These are phyloP conservation scores for Canavalia ensiformis DNA, from an alignment of 306 rosid species.

Conservation along the genomic window DNA sequence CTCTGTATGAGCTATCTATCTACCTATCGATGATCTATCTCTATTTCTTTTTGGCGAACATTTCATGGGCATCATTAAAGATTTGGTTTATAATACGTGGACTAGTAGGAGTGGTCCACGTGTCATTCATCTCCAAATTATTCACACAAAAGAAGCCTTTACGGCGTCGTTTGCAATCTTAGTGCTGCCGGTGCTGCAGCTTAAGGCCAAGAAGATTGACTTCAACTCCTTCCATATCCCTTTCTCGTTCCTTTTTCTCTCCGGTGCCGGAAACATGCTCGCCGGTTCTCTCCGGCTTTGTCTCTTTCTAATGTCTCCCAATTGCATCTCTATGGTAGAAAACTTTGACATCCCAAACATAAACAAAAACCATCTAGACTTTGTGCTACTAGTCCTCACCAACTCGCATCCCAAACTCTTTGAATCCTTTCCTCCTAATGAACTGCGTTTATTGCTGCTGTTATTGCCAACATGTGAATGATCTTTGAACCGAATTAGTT, in stretches of 20 bases:
- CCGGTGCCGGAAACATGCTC: constrained; percentile 50
- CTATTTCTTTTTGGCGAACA: no score
- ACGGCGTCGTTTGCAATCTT: constrained; percentile 53
- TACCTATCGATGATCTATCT: no score
- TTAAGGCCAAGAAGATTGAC: constrained; percentile 52
- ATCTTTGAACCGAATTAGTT: constrained; percentile 69
- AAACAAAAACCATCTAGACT: constrained; percentile 71
- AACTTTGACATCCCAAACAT: constrained; percentile 67
- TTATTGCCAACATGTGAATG: not conserved
- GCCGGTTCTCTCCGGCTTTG: constrained; percentile 57
- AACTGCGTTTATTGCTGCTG: not conserved
- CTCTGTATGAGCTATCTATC: no score
- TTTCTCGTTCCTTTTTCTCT: constrained; percentile 23
- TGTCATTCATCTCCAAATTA: not conserved
- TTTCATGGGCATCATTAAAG: no score
- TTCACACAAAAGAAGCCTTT: constrained; percentile 49
- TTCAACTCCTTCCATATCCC: constrained; percentile 60
- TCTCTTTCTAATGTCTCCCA: constrained; percentile 67
- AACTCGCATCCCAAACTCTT: constrained; percentile 40
- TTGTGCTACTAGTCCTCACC: constrained; percentile 50
- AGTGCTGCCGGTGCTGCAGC: constrained; percentile 49
- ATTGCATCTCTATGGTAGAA: constrained; percentile 67
- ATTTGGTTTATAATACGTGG: no score
- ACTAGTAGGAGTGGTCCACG: no score
- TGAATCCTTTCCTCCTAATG: not conserved